Evolutionary conservation across 192 early-diverging fungal genomes (phyloP), one percentile per base, ranked within the genome.

Genomic region (Radiomyces spectabilis): DNA sequence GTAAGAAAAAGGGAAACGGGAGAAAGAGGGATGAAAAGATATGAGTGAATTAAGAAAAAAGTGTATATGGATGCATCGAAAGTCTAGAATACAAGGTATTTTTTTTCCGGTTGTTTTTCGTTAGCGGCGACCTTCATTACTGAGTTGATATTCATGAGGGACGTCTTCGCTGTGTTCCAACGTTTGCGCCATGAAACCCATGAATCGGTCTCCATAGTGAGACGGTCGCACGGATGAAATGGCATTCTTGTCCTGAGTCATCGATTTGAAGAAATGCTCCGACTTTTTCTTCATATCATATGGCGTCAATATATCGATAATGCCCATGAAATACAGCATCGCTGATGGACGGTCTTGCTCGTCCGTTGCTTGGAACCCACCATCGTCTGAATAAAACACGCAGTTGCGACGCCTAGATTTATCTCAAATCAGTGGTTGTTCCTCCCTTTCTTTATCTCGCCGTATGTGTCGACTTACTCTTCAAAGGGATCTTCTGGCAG

Each of bases 261-360:
- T 59, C 6, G 83, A 74, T 70, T 95, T 99, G 78, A 86, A 94
- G 22, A 88, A 68, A 54, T 92, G 88, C 64, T 99, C 97, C 31
- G 86, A 56, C 58, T 87, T 84, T 72, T 99, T 99, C 42, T 79
- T 69, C 26, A 81, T 65, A 68, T 92, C 86, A 72, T 97, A 99
- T 4, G 89, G 84, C 15, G 97, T 99, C 50, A 99, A 79, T 41
- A 99, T 98, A 61, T 99, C 97, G 48, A 99, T 99, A 54, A 97
- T 85, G 12, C 95, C 94, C 56, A 99, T 79, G 62, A 93, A 97
- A 73, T 98, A 98, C 7, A 97, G 74, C 46, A 85, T 72, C 42
- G 79, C 73, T 7, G 77, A 63, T 1, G 85, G 79, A 42, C 77
- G 63, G 59, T 95, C 84, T 33, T 68, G 45, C 43, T 83, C 80